Conservation (phyloP, 2,329 filamentous ascomycete genomes). For the Ophiostoma australiae region DNA sequence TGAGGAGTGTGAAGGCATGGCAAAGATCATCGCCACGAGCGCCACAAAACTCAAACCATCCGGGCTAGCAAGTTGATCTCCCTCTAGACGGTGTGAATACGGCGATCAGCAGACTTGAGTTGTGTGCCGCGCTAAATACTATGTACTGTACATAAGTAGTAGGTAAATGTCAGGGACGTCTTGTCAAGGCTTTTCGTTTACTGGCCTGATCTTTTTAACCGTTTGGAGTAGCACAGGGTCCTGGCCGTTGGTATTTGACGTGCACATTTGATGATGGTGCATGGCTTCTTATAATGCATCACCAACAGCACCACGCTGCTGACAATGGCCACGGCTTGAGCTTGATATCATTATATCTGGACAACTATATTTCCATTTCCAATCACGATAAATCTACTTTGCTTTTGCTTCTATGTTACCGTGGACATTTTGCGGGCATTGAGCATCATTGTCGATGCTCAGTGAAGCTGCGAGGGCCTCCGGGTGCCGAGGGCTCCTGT, state of each 20-base stretch:
- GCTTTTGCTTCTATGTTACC: background rate
- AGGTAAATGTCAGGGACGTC: background rate
- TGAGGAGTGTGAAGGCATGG: background rate
- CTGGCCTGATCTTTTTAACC: background rate
- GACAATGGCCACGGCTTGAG: background rate
- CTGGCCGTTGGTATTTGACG: background rate
- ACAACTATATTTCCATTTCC: too few species aligned
- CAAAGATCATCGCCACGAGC: constrained; percentile 6
- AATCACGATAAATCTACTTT: background rate
- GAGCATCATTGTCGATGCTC: background rate
- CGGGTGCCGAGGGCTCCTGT: background rate
- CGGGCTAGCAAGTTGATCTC: background rate
- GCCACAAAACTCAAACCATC: background rate
- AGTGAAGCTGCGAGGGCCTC: background rate
- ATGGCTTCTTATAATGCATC: background rate
- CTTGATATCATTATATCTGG: too few species aligned
- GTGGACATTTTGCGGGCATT: background rate
- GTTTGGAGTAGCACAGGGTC: background rate
- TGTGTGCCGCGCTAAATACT: background rate
- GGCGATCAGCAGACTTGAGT: background rate
- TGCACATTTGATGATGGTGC: background rate
- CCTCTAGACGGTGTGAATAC: background rate
- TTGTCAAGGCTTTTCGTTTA: background rate
- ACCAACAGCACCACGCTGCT: background rate
- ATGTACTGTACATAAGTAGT: background rate